phyloP scores from a whole-genome alignment of 23 red algal species.

The Gracilaria domingensis region DNA sequence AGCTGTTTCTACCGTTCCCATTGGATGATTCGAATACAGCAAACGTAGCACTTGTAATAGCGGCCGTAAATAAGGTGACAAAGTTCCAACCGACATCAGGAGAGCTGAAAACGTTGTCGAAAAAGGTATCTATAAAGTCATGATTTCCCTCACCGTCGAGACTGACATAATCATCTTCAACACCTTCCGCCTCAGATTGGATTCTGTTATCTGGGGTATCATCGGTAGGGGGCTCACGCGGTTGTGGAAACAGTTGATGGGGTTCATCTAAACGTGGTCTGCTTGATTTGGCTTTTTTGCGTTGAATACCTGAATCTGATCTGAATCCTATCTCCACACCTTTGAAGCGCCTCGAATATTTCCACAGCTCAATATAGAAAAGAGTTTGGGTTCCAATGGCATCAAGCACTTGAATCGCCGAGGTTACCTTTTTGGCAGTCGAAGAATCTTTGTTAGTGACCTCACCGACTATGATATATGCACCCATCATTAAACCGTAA shows the following conservation, averaged over 20 bases:
- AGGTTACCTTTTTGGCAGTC: not conserved
- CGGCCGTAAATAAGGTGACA: not conserved
- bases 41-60: not conserved
- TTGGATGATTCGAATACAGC: not conserved
- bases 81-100: not conserved
- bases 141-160: not conserved
- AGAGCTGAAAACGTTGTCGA: not conserved
- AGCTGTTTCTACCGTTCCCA: not conserved
- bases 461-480: not conserved
- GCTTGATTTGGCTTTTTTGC: not conserved
- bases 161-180: not conserved
- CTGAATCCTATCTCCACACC: not conserved
- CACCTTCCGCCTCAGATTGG: not conserved
- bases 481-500: not conserved
- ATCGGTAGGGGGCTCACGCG: not conserved
- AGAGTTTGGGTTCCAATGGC: slow-evolving; percentile 3
- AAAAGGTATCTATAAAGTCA: not conserved
- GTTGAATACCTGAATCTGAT: not conserved
- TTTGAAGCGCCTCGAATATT: not conserved
- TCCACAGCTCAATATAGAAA: not conserved
- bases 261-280: not conserved
- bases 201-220: not conserved
- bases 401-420: not conserved
- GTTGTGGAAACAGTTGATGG: not conserved
- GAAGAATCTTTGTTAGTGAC: not conserved